Evolutionary conservation across 2,329 filamentous ascomycete species (phyloP).

Genomic region (Penicillium expansum): DNA sequence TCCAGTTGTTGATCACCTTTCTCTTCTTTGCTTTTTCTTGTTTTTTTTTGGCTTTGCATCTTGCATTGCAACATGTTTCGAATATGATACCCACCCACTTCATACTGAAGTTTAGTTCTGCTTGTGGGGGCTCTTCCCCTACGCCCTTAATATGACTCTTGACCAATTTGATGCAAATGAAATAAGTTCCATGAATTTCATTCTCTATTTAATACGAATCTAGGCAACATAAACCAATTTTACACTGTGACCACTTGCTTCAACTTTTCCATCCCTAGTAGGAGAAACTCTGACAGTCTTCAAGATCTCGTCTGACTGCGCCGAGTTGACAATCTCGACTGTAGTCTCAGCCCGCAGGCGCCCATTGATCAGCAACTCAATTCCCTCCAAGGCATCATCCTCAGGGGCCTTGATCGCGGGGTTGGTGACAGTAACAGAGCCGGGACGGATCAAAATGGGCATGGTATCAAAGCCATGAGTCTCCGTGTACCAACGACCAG

Average conservation of each 20-base stretch:
- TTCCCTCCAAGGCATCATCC: constrained; percentile 28
- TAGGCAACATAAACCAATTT: constrained; percentile 23
- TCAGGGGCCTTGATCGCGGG: constrained; percentile 26
- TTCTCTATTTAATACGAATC: neutral
- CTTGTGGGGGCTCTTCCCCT: constrained; percentile 1
- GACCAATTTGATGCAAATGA: constrained; percentile 6
- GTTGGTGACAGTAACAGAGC: constrained; percentile 31
- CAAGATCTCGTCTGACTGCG: constrained; percentile 25
- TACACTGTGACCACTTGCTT: constrained; percentile 21
- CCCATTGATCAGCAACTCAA: constrained; percentile 35
- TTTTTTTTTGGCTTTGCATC: constrained; percentile 12
- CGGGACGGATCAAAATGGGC: constrained; percentile 58
- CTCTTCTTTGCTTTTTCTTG: neutral
- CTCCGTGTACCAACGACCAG: constrained; percentile 57
- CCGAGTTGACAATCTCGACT: constrained; percentile 29
- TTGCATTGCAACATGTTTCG: constrained; percentile 13
- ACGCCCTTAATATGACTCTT: constrained; percentile 4
- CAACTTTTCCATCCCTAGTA: constrained; percentile 15
- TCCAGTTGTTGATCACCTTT: neutral
- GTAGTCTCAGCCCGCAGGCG: constrained; percentile 15
- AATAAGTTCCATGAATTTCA: neutral
- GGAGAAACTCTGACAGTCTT: constrained; percentile 22
- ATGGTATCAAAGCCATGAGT: constrained; percentile 58
- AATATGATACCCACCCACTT: constrained; percentile 26
- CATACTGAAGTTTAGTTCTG: constrained; percentile 10